phyloP scores from a whole-genome alignment of 495 filamentous ascomycete species.

The Lasiosphaeris hirsuta region DNA sequence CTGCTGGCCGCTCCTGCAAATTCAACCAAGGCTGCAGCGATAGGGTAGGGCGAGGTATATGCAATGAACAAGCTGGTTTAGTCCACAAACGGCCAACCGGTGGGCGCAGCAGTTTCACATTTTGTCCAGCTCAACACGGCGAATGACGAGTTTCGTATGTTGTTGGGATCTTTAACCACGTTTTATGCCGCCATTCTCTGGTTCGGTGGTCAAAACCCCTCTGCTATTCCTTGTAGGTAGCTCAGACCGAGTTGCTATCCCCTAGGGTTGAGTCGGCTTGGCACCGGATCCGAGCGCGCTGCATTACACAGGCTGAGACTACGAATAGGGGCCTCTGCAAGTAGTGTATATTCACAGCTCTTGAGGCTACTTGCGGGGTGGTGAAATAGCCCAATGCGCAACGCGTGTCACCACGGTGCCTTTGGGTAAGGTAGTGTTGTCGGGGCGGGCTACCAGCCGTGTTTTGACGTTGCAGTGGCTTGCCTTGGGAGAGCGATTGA shows the following conservation, averaged over 20 bases:
- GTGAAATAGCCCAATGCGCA: no score
- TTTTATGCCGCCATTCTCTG: slow-evolving; percentile 19
- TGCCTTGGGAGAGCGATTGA: no score
- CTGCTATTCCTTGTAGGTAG: neutral
- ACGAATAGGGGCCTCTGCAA: no score
- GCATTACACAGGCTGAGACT: no score
- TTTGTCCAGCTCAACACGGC: slow-evolving; percentile 13
- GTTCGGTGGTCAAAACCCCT: neutral
- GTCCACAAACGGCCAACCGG: slow-evolving; percentile 15
- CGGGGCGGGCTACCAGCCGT: no score
- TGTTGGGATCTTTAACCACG: slow-evolving; percentile 18
- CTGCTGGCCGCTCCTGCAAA: neutral
- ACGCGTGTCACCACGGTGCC: no score
- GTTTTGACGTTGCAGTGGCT: neutral
- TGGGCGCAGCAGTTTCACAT: slow-evolving; percentile 25
- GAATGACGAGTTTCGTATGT: slow-evolving; percentile 24
- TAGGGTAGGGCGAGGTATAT: slow-evolving; percentile 1
- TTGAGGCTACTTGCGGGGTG: no score
- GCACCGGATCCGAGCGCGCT: no score
- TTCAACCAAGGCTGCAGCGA: neutral
- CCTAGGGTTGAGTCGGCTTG: no score
- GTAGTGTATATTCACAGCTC: no score
- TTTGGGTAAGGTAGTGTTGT: no score
- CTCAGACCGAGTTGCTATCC: neutral
- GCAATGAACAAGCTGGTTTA: slow-evolving; percentile 10